Conservation (phyloP, 345 rosid species). For the Dimocarpus longan region DNA sequence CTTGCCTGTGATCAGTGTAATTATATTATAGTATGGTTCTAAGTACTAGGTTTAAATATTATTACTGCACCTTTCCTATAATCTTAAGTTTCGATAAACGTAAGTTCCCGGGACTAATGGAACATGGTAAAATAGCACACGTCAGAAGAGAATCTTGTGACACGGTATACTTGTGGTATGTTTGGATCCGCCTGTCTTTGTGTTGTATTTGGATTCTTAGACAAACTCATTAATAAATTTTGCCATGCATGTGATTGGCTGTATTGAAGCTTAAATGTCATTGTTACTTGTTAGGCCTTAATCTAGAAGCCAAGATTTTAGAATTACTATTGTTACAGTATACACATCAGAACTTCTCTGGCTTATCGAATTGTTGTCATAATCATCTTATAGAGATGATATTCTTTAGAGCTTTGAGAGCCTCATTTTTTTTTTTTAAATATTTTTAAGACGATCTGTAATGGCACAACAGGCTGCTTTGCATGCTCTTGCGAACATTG, state of each 20-base stretch:
- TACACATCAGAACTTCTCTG: constrained; percentile 7
- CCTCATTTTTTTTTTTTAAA: neutral
- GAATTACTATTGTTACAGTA: neutral
- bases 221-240: neutral
- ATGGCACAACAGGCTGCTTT: constrained; percentile 70
- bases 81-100: neutral
- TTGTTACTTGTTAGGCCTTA: neutral
- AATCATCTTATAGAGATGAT: neutral
- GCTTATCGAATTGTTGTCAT: neutral
- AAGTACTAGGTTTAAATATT: neutral
- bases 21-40: neutral
- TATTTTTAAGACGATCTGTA: constrained; percentile 20
- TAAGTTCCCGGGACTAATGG: neutral
- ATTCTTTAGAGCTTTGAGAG: neutral
- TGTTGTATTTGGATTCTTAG: neutral
- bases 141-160: no score
- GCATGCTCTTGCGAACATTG: constrained; percentile 75
- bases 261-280: neutral
- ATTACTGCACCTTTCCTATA: neutral
- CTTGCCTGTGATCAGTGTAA: neutral
- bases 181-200: neutral
- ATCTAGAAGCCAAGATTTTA: neutral
- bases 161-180: neutral
- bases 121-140: neutral
- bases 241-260: neutral